Percentiles rank a stretch among this genome's conserved stretches.
Evolutionary conservation across 2,329 filamentous ascomycete genomes (phyloP).

Genomic region (Paracorniculantispora psalliotae): DNA sequence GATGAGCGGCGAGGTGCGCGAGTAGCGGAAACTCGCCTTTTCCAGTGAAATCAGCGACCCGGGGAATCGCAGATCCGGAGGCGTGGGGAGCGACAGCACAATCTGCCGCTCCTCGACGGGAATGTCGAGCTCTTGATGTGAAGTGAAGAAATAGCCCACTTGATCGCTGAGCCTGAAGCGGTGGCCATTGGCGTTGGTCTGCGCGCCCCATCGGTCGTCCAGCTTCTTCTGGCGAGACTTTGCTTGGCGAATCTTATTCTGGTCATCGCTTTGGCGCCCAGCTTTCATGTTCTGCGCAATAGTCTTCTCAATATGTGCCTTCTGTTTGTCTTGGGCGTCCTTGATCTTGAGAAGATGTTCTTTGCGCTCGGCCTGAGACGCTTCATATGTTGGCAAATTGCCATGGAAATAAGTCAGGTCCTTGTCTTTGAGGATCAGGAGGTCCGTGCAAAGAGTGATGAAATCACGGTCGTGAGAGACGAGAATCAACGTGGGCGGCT

Average conservation of each 20-base stretch:
- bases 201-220: constrained; percentile 73
- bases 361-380: constrained; percentile 61
- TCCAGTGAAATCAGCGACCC: constrained; percentile 70
- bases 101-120: constrained; percentile 58
- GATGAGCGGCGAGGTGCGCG: constrained; percentile 31
- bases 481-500: constrained; percentile 64
- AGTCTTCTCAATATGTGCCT: constrained; percentile 72
- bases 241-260: constrained; percentile 81
- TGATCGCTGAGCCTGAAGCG: constrained; percentile 80
- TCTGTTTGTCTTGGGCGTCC: constrained; percentile 75
- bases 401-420: constrained; percentile 70
- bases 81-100: constrained; percentile 54
- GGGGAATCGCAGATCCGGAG: constrained; percentile 67
- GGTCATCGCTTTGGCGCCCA: constrained; percentile 72
- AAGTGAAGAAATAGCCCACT: constrained; percentile 53
- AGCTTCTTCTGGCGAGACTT: constrained; percentile 81
- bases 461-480: constrained; percentile 86
- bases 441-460: constrained; percentile 69
- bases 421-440: constrained; percentile 70
- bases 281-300: constrained; percentile 70
- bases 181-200: constrained; percentile 65
- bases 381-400: constrained; percentile 67
- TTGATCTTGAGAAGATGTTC: constrained; percentile 69
- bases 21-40: constrained; percentile 61
- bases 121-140: constrained; percentile 66